Evolutionary conservation across 768 basidiomycete genomes (phyloP).

Genomic region (Daedaleopsis nitida): DNA sequence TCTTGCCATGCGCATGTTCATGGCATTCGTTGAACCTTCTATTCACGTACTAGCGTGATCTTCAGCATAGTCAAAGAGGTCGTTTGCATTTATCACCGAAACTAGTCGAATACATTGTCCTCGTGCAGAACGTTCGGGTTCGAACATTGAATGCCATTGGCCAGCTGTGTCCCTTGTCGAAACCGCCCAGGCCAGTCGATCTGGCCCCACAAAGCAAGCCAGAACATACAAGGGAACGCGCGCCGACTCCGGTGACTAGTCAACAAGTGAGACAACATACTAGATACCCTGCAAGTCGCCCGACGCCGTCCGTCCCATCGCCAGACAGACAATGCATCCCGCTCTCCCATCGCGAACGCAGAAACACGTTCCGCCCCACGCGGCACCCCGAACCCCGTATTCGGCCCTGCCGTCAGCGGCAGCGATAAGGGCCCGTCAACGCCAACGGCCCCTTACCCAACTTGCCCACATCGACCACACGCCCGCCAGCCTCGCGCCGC

Average conservation of each 20-base stretch:
- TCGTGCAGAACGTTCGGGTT: not conserved
- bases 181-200: not conserved
- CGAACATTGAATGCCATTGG: not conserved
- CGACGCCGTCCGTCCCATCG: not conserved
- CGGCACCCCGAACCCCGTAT: not conserved
- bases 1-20: not conserved
- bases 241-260: not conserved
- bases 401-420: not conserved
- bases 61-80: not conserved
- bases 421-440: not conserved
- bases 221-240: constrained; percentile 17
- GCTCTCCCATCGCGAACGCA: not conserved
- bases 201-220: constrained; percentile 24
- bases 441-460: not conserved
- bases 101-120: not conserved
- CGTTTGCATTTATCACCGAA: not conserved
- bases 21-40: not conserved
- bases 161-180: not conserved
- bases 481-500: constrained; percentile 9
- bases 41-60: not conserved
- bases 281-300: not conserved
- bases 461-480: not conserved
- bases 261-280: not conserved
- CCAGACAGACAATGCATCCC: not conserved
- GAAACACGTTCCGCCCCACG: not conserved